Evolutionary conservation across 176 grass and related monocot genomes (phyloP), one percentile per base, ranked within the genome.

Genomic region (Zoysia japonica): DNA sequence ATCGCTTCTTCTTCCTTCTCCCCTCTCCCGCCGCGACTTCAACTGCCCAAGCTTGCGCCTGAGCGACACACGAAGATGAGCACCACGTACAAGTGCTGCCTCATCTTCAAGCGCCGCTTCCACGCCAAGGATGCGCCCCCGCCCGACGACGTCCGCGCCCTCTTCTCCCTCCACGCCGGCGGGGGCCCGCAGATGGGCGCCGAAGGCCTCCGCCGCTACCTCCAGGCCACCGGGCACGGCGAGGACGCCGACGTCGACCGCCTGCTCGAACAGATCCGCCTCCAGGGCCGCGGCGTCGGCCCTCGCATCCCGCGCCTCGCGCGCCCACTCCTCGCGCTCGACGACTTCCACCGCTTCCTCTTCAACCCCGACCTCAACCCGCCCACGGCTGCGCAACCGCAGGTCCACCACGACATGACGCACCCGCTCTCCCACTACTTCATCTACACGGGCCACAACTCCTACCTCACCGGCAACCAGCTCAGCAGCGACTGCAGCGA

Each of bases 381-480:
- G 39, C 87, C 95, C 28, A 28, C 28, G 28, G 2, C 13, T 72
- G 49, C 48, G 1, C 72, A 41, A 0, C 13, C 10, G 0, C 92
- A 84, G 84, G 89, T 98, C 83, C 88, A 92, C 71, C 95, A 98
- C 59, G 92, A 98, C 85, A 98, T 98, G 95, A 56, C 61, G 20
- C 51, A 36, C 1, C 90, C 95, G 38, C 81, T 98, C 74, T 94
- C 96, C 60, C 92, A 98, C 83, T 98, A 98, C 83, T 98, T 86
- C 90, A 77, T 94, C 83, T 84, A 94, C 89, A 98, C 96, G 17
- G 96, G 96, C 1, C 96, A 98, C 85, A 98, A 98, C 85, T 98
- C 96, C 5, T 98, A 98, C 81, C 91, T 98, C 88, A 98, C 96
- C 36, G 96, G 96, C 9, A 98, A 98, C 84, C 96, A 95, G 84